Percentiles rank a stretch among this genome's conserved stretches.
These are phyloP conservation scores for Zea mays DNA, from an alignment of 176 grass and related monocot genomes.

Conservation along the genomic window Zm-B73-REFERENCE-NAM-5.0 NC_050103.1:35389501-35390000, in stretches of 20 bases:
- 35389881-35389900: too few relatives aligned
- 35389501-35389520: too few relatives aligned
- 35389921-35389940: not conserved
- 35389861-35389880: not conserved
- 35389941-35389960: not conserved
- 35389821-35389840: too few relatives aligned
- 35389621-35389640: not conserved
- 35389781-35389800: too few relatives aligned
- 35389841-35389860: too few relatives aligned
- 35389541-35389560: not conserved
- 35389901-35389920: not conserved
- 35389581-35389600: not conserved
- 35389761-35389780: too few relatives aligned
- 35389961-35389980: too few relatives aligned
- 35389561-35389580: not conserved
- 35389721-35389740: too few relatives aligned
- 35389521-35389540: not conserved
- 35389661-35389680: not conserved
- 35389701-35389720: too few relatives aligned
- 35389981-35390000: too few relatives aligned
- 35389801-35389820: too few relatives aligned
- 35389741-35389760: too few relatives aligned
- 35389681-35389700: not conserved
- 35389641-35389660: not conserved
- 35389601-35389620: not conserved